These are phyloP conservation scores for Candida argentea DNA, from an alignment of 805 yeast genomes.

Conservation along the genomic window DNA sequence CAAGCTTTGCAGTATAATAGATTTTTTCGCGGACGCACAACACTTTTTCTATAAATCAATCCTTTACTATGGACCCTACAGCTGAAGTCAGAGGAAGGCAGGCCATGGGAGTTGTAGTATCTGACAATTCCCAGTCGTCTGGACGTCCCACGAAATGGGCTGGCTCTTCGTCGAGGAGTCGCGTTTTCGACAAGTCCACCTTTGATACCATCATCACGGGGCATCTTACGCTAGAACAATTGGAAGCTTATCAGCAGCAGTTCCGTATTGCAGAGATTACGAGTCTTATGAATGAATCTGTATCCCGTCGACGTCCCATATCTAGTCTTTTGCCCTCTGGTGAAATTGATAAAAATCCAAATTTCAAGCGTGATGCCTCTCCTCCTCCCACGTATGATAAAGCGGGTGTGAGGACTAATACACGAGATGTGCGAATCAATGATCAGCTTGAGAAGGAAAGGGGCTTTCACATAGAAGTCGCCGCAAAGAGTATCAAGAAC, in stretches of 20 bases:
- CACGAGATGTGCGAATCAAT: slow-evolving; percentile 60
- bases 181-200: slow-evolving; percentile 11
- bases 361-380: slow-evolving; percentile 54
- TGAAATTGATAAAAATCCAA: slow-evolving; percentile 16
- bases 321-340: slow-evolving; percentile 40
- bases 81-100: too few species aligned
- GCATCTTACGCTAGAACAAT: slow-evolving; percentile 55
- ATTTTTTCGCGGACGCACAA: too few species aligned
- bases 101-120: too few species aligned
- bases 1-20: too few species aligned
- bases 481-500: slow-evolving; percentile 61
- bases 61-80: too few species aligned
- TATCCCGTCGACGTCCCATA: slow-evolving; percentile 20
- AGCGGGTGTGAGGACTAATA: slow-evolving; percentile 75
- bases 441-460: slow-evolving; percentile 68
- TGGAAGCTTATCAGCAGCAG: slow-evolving; percentile 59
- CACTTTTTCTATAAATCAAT: too few species aligned
- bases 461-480: slow-evolving; percentile 65
- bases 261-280: slow-evolving; percentile 77
- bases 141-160: slow-evolving; percentile 24
- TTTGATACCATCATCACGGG: slow-evolving; percentile 31
- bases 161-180: slow-evolving; percentile 19
- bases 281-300: slow-evolving; percentile 34
- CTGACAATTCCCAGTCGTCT: too few species aligned
- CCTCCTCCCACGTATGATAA: slow-evolving; percentile 90